Conservation (phyloP, 2,329 filamentous ascomycete species). For the Cordyceps pruinosa region DNA sequence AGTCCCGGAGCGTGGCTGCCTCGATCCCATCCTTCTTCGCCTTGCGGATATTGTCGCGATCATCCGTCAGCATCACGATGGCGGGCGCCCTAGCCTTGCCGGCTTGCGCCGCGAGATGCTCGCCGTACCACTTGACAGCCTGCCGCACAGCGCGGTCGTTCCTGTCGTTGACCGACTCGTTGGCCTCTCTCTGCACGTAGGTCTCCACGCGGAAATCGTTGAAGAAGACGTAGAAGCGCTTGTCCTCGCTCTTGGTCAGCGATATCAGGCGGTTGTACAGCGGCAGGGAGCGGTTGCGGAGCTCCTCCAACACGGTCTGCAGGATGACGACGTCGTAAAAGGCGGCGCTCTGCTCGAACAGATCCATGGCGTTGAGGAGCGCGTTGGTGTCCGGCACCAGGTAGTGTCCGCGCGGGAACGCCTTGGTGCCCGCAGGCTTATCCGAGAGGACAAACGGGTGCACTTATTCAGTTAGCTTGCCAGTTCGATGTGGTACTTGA, state of each 20-base stretch:
- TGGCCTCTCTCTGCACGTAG: constrained; percentile 64
- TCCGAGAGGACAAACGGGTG: constrained; percentile 83
- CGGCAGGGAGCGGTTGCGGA: constrained; percentile 86
- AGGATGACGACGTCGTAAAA: constrained; percentile 97
- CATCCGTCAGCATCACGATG: constrained; percentile 90
- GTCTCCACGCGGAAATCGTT: constrained; percentile 96
- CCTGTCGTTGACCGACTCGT: constrained; percentile 90
- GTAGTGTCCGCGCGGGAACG: constrained; percentile 84
- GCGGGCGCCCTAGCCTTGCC: constrained; percentile 49
- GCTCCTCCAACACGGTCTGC: constrained; percentile 92
- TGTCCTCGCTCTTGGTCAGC: constrained; percentile 90
- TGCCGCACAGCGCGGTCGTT: constrained; percentile 87
- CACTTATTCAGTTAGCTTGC: constrained; percentile 39
- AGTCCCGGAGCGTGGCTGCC: constrained; percentile 63
- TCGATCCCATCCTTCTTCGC: constrained; percentile 68
- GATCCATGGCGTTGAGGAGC: constrained; percentile 89
- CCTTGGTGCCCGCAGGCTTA: constrained; percentile 74
- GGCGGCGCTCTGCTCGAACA: constrained; percentile 85
- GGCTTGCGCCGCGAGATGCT: constrained; percentile 65
- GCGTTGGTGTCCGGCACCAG: constrained; percentile 94
- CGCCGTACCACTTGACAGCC: constrained; percentile 83
- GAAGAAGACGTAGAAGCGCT: constrained; percentile 98
- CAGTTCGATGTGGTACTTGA: constrained; percentile 11
- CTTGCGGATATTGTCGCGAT: constrained; percentile 79
- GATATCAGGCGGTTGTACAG: constrained; percentile 90